Conservation (phyloP, 805 yeast genomes). For the Candida gorgasii region DNA sequence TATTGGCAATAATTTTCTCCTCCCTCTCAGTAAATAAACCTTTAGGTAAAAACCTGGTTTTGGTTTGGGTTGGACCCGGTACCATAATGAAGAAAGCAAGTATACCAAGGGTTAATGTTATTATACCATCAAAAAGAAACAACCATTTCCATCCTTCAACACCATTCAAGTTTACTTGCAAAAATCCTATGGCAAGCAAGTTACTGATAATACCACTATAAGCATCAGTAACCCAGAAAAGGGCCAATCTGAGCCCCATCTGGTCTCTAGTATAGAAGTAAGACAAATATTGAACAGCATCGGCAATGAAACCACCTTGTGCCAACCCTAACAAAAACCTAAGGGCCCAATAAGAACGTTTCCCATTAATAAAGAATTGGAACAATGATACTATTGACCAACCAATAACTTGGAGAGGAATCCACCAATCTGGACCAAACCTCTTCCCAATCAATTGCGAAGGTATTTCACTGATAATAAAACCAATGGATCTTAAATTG, state of each 20-base stretch:
- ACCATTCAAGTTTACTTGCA: slow-evolving; percentile 19
- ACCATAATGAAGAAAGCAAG: slow-evolving; percentile 50
- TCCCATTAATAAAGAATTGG: slow-evolving; percentile 25
- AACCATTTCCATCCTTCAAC: slow-evolving; percentile 58
- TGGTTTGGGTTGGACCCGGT: slow-evolving; percentile 54
- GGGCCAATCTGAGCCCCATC: slow-evolving; percentile 55
- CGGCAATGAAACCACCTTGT: slow-evolving; percentile 46
- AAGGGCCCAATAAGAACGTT: slow-evolving; percentile 22
- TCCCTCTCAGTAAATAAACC: slow-evolving; percentile 32
- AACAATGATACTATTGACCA: slow-evolving; percentile 29
- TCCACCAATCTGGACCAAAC: slow-evolving; percentile 63
- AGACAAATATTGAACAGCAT: slow-evolving; percentile 58
- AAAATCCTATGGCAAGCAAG: slow-evolving; percentile 21
- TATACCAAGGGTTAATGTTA: slow-evolving; percentile 46
- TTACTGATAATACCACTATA: slow-evolving; percentile 21
- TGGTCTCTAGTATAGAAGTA: slow-evolving; percentile 63
- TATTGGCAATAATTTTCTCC: slow-evolving; percentile 27
- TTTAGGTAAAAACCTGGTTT: slow-evolving; percentile 45
- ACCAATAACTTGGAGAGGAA: slow-evolving; percentile 40
- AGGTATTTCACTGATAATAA: slow-evolving; percentile 49
- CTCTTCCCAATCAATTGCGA: slow-evolving; percentile 61
- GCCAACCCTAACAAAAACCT: slow-evolving; percentile 28
- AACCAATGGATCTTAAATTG: slow-evolving; percentile 40
- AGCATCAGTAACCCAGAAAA: slow-evolving; percentile 33
- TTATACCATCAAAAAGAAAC: slow-evolving; percentile 61